Percentiles rank a stretch among this genome's conserved stretches.
Evolutionary conservation across 2,329 filamentous ascomycete species (phyloP).

Genomic region (Diplodia mutila): DNA sequence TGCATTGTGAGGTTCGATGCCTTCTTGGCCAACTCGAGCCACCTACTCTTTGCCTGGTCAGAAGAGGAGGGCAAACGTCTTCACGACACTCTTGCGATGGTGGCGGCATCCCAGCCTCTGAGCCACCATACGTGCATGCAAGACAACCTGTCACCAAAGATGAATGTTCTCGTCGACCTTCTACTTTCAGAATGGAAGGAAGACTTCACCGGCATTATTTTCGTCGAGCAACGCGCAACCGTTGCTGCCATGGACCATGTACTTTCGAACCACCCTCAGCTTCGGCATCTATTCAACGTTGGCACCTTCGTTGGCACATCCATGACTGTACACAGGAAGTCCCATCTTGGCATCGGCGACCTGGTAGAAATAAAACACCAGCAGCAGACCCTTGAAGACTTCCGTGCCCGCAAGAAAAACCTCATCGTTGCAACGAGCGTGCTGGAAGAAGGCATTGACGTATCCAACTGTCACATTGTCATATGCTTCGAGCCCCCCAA

Average conservation of each 20-base stretch:
- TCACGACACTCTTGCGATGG: slow-evolving; percentile 16
- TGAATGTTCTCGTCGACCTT: slow-evolving; percentile 41
- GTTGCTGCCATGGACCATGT: slow-evolving; percentile 48
- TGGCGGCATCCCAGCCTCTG: neutral
- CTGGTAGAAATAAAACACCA: slow-evolving; percentile 54
- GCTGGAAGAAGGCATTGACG: slow-evolving; percentile 64
- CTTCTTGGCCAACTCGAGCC: neutral
- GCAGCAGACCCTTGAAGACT: slow-evolving; percentile 57
- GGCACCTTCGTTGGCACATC: slow-evolving; percentile 59
- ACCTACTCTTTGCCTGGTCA: slow-evolving; percentile 28
- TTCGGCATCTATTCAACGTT: slow-evolving; percentile 41
- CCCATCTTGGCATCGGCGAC: slow-evolving; percentile 46
- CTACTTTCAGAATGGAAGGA: slow-evolving; percentile 39
- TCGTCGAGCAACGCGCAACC: slow-evolving; percentile 37
- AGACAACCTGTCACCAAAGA: slow-evolving; percentile 39
- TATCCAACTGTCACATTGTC: slow-evolving; percentile 66
- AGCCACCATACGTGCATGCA: neutral
- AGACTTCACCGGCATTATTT: slow-evolving; percentile 44
- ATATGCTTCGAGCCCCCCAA: slow-evolving; percentile 66
- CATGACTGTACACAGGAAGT: slow-evolving; percentile 47
- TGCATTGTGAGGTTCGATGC: slow-evolving; percentile 35
- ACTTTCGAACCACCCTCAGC: slow-evolving; percentile 38
- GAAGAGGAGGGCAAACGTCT: slow-evolving; percentile 43
- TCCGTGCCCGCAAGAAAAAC: slow-evolving; percentile 57
- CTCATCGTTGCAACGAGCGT: slow-evolving; percentile 63